Percentiles rank a stretch among this genome's conserved stretches.
These are phyloP conservation scores for Cornus kousa DNA, from an alignment of 148 eudicot species.

Conservation along the genomic window DNA sequence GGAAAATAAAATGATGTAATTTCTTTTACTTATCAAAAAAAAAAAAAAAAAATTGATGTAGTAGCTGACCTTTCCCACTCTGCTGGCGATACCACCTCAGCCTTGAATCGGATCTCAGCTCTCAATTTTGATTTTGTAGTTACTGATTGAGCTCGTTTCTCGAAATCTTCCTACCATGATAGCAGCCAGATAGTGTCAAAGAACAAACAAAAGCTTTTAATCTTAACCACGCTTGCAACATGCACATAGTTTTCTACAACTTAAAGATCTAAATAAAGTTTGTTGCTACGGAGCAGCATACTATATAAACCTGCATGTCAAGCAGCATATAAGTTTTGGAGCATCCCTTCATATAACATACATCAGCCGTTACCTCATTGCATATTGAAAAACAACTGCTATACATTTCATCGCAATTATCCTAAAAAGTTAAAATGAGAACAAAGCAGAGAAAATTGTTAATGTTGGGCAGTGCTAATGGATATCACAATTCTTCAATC, in stretches of 20 bases:
- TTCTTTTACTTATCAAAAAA: too few species aligned
- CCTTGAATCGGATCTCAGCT: conserved; percentile 82
- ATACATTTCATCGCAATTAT: not conserved
- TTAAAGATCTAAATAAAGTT: not conserved
- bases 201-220: not conserved
- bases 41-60: too few species aligned
- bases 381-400: not conserved
- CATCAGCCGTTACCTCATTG: not conserved
- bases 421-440: not conserved
- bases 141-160: conserved; percentile 77
- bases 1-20: too few species aligned
- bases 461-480: not conserved
- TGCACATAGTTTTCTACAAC: not conserved
- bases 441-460: not conserved
- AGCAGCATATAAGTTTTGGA: not conserved
- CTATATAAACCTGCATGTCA: not conserved
- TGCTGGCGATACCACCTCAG: conserved; percentile 83
- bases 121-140: conserved; percentile 73
- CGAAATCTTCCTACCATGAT: conserved; percentile 83
- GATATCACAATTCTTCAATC: conserved; percentile 7
- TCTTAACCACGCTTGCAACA: too few species aligned
- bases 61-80: conserved; percentile 90
- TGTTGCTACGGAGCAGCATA: not conserved
- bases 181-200: conserved; percentile 7
- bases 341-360: not conserved